Evolutionary conservation across 768 basidiomycete genomes (phyloP).

Genomic region (Clavaria fumosa): DNA sequence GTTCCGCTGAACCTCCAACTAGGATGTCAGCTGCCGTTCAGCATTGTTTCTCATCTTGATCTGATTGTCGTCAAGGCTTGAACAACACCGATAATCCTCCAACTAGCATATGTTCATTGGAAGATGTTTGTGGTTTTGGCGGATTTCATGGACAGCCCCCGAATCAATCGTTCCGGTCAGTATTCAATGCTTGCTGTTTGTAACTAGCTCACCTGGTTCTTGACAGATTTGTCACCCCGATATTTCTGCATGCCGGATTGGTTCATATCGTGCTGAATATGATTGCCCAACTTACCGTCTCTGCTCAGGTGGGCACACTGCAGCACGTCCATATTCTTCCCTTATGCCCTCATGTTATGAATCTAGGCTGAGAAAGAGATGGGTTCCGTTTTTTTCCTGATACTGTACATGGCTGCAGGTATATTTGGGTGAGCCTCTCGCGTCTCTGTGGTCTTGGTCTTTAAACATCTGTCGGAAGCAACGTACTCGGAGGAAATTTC

Average conservation of each 20-base stretch:
- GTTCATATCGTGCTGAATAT: slow-evolving; percentile 87
- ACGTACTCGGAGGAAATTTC: slow-evolving; percentile 88
- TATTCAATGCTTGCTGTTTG: not conserved
- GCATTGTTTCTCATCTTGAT: not conserved
- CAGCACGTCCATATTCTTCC: too few relatives aligned
- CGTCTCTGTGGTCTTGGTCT: not conserved
- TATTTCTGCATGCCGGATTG: slow-evolving; percentile 92
- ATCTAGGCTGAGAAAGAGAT: slow-evolving; percentile 75
- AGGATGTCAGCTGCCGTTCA: slow-evolving; percentile 32
- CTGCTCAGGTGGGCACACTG: slow-evolving; percentile 61
- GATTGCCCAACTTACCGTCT: slow-evolving; percentile 69
- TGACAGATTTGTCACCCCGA: slow-evolving; percentile 65
- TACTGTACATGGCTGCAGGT: slow-evolving; percentile 81
- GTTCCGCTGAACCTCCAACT: slow-evolving; percentile 39
- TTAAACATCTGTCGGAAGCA: slow-evolving; percentile 24
- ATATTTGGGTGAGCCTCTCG: slow-evolving; percentile 60
- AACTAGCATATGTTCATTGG: slow-evolving; percentile 52
- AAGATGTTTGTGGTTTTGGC: slow-evolving; percentile 81
- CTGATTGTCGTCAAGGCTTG: slow-evolving; percentile 31
- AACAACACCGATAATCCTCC: slow-evolving; percentile 78
- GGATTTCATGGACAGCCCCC: slow-evolving; percentile 32
- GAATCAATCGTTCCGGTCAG: slow-evolving; percentile 34
- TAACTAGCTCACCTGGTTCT: slow-evolving; percentile 5
- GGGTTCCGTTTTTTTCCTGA: slow-evolving; percentile 72
- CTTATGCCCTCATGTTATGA: not conserved